Evolutionary conservation across 2,329 filamentous ascomycete genomes (phyloP).

Genomic region (Lachnellula hyalina): DNA sequence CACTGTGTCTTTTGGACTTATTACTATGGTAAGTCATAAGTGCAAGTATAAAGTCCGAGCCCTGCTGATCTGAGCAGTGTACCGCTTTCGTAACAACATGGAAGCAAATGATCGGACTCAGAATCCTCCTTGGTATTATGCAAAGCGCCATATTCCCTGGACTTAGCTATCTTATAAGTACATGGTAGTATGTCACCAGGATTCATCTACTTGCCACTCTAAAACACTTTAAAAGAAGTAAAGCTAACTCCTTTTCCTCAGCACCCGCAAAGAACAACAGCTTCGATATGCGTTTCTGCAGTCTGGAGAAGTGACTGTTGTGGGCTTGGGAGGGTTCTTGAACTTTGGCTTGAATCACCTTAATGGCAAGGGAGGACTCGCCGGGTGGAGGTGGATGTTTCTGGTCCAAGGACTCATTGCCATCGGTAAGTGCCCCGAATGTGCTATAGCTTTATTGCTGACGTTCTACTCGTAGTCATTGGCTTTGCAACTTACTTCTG

Average conservation of each 20-base stretch:
- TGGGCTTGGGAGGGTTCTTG: slow-evolving; percentile 33
- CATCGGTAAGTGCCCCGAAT: slow-evolving; percentile 29
- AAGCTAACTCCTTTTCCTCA: no score
- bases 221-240: no score
- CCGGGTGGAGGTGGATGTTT: slow-evolving; percentile 66
- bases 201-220: no score
- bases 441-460: not conserved
- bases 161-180: slow-evolving; percentile 43
- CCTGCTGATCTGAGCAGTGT: slow-evolving; percentile 32
- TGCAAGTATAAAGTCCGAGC: not conserved
- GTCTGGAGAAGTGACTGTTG: slow-evolving; percentile 57
- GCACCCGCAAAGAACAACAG: slow-evolving; percentile 29
- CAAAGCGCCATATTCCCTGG: slow-evolving; percentile 53
- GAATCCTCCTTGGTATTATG: slow-evolving; percentile 59
- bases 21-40: slow-evolving; percentile 45
- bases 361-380: slow-evolving; percentile 46
- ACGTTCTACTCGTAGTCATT: slow-evolving; percentile 47
- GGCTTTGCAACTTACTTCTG: slow-evolving; percentile 50
- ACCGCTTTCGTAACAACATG: slow-evolving; percentile 64
- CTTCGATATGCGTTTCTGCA: slow-evolving; percentile 62
- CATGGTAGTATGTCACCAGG: slow-evolving; percentile 20
- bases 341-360: slow-evolving; percentile 65
- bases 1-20: slow-evolving; percentile 56
- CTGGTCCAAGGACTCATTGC: slow-evolving; percentile 47
- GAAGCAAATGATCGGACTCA: slow-evolving; percentile 63